A percentile compares a stretch with the other conserved stretches of the same genome.
Evolutionary conservation across 2,329 filamentous ascomycete genomes (phyloP).

Genomic region (Colletotrichum eleusines): DNA sequence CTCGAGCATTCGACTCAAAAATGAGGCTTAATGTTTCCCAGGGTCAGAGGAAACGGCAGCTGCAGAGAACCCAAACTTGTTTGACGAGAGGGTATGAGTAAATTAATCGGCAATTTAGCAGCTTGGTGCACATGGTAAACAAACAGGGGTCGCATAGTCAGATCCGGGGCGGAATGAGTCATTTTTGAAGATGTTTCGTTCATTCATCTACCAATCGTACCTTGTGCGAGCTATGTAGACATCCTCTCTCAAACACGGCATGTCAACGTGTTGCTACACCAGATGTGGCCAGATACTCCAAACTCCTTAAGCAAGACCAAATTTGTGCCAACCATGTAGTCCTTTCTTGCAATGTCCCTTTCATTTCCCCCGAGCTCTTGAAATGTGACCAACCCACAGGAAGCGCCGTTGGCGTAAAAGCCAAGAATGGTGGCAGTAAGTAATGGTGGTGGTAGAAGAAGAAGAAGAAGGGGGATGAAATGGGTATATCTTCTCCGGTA

Average conservation of each 20-base stretch:
- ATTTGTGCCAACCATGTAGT: constrained; percentile 2
- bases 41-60: neutral
- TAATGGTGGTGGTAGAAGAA: neutral
- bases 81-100: neutral
- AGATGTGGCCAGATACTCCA: constrained; percentile 22
- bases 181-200: constrained; percentile 31
- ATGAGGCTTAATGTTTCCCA: neutral
- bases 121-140: neutral
- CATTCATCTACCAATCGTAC: constrained; percentile 28
- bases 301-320: constrained; percentile 11
- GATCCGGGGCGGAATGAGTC: constrained; percentile 2
- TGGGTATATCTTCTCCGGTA: constrained; percentile 39
- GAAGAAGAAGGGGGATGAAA: constrained; percentile 24
- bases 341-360: neutral
- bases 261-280: constrained; percentile 2
- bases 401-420: constrained; percentile 33
- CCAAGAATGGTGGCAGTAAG: constrained; percentile 22
- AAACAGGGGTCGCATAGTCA: neutral
- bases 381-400: constrained; percentile 18
- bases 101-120: neutral
- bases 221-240: neutral
- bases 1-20: neutral
- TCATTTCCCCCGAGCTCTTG: constrained; percentile 12
- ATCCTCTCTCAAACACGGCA: neutral
- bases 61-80: too few species aligned